These are phyloP conservation scores for Ogataea minuta DNA, from an alignment of 805 yeast genomes.

Conservation along the genomic window DNA sequence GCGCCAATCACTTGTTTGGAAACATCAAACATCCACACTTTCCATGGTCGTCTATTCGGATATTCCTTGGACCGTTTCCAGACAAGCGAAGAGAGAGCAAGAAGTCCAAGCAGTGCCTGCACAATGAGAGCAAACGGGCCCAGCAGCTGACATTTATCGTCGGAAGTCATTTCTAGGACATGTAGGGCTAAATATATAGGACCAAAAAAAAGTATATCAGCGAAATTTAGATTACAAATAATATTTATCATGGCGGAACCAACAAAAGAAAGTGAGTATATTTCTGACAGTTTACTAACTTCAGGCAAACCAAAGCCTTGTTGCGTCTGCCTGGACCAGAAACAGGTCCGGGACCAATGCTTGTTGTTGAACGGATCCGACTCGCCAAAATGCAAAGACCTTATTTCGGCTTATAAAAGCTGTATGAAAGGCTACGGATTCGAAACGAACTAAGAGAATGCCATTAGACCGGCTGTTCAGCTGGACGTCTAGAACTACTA, in stretches of 20 bases:
- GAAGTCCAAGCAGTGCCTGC: conserved; percentile 71
- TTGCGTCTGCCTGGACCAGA: conserved; percentile 79
- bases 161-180: conserved; percentile 8
- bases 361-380: conserved; percentile 80
- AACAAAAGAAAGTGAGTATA: conserved; percentile 24
- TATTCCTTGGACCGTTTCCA: conserved; percentile 75
- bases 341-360: conserved; percentile 77
- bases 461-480: background rate
- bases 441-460: conserved; percentile 31
- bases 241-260: conserved; percentile 22
- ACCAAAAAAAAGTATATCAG: too few species aligned
- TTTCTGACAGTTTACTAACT: conserved; percentile 8
- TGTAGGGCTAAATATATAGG: too few species aligned
- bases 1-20: conserved; percentile 90
- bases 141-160: conserved; percentile 56
- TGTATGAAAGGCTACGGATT: conserved; percentile 96
- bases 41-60: conserved; percentile 81
- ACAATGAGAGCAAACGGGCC: conserved; percentile 86
- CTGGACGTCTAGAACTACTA: conserved; percentile 1
- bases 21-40: conserved; percentile 86
- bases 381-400: conserved; percentile 70
- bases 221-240: background rate
- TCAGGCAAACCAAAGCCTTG: conserved; percentile 83
- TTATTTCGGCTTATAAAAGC: conserved; percentile 68
- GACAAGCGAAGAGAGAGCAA: conserved; percentile 72